A percentile compares a stretch with the other conserved stretches of the same genome.
Conservation (phyloP, 257 asterid genomes). For the Fraxinus pennsylvanica region DNA sequence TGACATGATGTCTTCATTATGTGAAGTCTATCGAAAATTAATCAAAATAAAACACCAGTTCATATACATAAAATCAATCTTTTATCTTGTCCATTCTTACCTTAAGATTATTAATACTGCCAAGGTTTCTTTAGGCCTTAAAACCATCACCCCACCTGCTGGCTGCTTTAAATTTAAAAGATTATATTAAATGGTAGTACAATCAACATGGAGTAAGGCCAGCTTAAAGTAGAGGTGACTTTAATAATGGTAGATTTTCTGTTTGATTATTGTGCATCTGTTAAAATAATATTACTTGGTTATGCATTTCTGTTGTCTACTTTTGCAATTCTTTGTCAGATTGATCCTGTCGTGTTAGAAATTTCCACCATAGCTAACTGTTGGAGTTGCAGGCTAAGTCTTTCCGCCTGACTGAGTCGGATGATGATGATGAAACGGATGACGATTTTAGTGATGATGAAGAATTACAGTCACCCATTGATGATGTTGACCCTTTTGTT, state of each 20-base stretch:
- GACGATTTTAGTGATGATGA: slow-evolving; percentile 98
- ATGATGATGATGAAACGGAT: slow-evolving; percentile 72
- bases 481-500: slow-evolving; percentile 90
- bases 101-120: not conserved
- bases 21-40: not conserved
- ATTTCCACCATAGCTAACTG: not conserved
- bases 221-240: not conserved
- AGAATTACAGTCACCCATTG: slow-evolving; percentile 94
- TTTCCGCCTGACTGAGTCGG: slow-evolving; percentile 64
- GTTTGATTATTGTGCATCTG: not conserved
- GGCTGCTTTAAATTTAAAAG: not conserved
- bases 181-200: not conserved
- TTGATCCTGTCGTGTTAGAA: not conserved
- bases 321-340: not conserved
- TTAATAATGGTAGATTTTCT: not conserved
- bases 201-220: not conserved
- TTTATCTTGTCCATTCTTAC: not conserved
- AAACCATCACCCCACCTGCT: not conserved
- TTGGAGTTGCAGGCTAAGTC: slow-evolving; percentile 71
- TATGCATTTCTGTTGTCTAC: not conserved
- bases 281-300: not conserved
- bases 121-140: not conserved
- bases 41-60: not conserved
- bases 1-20: not conserved
- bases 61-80: not conserved